phyloP scores from a whole-genome alignment of 805 yeast genomes.

The Teunomyces aglyptinius region DNA sequence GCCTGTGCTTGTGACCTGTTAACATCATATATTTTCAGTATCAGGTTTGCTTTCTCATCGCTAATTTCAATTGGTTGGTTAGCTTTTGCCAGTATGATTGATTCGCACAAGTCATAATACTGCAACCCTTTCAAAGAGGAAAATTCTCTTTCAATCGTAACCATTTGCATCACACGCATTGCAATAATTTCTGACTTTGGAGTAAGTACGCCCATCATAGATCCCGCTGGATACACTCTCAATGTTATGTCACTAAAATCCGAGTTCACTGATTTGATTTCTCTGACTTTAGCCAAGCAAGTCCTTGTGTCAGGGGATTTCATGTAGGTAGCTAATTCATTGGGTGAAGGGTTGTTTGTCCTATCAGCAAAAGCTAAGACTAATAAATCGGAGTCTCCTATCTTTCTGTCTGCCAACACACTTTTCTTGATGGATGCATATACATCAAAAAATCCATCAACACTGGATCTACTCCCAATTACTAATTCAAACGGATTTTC shows the following conservation, averaged over 20 bases:
- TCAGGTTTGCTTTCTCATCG: conserved; percentile 37
- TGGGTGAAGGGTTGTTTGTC: conserved; percentile 15
- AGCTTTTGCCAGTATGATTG: conserved; percentile 68
- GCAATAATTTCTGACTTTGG: conserved; percentile 66
- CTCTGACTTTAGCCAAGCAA: conserved; percentile 79
- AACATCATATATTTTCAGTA: conserved; percentile 54
- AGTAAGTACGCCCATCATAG: conserved; percentile 53
- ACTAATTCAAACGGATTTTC: conserved; percentile 61
- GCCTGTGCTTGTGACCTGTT: conserved; percentile 93
- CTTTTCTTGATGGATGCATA: conserved; percentile 65
- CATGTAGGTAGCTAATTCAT: conserved; percentile 23
- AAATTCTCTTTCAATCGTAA: conserved; percentile 90
- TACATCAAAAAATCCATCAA: conserved; percentile 85
- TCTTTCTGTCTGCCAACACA: conserved; percentile 47
- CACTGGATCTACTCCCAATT: conserved; percentile 77
- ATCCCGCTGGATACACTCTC: conserved; percentile 57
- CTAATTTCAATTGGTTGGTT: conserved; percentile 35
- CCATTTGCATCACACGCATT: conserved; percentile 79
- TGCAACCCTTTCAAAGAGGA: conserved; percentile 78
- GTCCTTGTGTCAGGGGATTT: conserved; percentile 37
- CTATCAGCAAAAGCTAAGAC: conserved; percentile 45
- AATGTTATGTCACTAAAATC: conserved; percentile 75
- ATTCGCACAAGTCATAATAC: conserved; percentile 72
- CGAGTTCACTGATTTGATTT: conserved; percentile 61
- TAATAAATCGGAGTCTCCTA: conserved; percentile 76